phyloP scores from a whole-genome alignment of 192 early-diverging fungal species.

The Coemansia sp. region DNA sequence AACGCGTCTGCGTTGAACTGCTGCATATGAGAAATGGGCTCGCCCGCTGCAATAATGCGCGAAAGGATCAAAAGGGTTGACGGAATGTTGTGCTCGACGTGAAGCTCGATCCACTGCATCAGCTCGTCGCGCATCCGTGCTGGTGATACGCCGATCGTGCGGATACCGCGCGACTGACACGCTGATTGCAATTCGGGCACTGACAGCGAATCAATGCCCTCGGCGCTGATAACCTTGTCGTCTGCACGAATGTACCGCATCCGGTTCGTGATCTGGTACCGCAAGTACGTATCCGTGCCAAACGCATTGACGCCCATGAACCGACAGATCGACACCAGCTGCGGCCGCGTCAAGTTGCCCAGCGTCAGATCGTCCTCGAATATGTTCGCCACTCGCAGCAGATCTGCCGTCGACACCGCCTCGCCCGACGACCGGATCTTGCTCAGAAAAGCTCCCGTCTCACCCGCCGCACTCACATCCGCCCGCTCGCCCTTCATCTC shows the following conservation, averaged over 20 bases:
- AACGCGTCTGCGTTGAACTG: conserved; percentile 79
- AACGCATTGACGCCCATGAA: conserved; percentile 97
- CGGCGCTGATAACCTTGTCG: conserved; percentile 81
- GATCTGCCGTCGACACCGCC: conserved; percentile 77
- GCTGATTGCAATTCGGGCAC: conserved; percentile 87
- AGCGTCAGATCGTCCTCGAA: conserved; percentile 95
- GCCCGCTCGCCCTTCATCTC: conserved; percentile 63
- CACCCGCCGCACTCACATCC: conserved; percentile 32
- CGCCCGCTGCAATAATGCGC: conserved; percentile 77
- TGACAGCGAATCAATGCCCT: conserved; percentile 86
- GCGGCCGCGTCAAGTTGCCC: conserved; percentile 89
- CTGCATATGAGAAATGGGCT: conserved; percentile 74
- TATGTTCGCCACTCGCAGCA: conserved; percentile 78
- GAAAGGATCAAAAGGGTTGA: conserved; percentile 87
- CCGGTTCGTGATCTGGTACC: conserved; percentile 86
- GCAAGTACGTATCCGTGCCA: conserved; percentile 94
- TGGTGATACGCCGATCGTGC: conserved; percentile 83
- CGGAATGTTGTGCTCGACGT: conserved; percentile 88
- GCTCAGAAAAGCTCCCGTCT: conserved; percentile 31
- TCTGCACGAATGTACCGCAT: conserved; percentile 85
- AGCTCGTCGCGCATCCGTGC: conserved; percentile 86
- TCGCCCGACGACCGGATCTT: conserved; percentile 81
- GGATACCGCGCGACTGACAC: conserved; percentile 86
- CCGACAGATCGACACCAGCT: conserved; percentile 91
- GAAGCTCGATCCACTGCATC: conserved; percentile 92